These are phyloP conservation scores for Suhomyces atakaporum DNA, from an alignment of 1,139 yeast species.

Conservation along the genomic window DNA sequence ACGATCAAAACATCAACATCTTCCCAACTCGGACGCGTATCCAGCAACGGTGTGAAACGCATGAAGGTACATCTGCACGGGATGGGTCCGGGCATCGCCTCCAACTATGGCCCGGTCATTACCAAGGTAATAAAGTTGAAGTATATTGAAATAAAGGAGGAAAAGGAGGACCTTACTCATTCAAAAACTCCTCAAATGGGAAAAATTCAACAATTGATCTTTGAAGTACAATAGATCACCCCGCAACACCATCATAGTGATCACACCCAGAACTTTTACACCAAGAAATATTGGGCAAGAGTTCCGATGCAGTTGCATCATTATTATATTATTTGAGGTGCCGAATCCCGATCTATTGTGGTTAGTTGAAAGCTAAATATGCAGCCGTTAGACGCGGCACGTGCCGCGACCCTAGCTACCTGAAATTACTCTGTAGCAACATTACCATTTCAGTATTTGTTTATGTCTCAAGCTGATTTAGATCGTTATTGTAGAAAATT, in stretches of 20 bases:
- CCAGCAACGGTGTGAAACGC: conserved; percentile 3
- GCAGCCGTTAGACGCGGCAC: conserved; percentile 9
- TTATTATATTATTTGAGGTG: not conserved
- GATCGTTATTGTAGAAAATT: not conserved
- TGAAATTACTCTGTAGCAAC: conserved; percentile 4
- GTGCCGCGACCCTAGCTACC: conserved; percentile 9
- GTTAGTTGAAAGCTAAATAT: not conserved
- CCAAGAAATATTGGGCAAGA: not conserved
- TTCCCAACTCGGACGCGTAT: conserved; percentile 5
- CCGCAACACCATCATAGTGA: not conserved
- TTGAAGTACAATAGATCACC: not conserved
- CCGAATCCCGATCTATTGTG: not conserved
- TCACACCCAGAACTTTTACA: too few relatives aligned
- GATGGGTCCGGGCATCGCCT: not conserved
- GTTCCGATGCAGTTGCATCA: not conserved
- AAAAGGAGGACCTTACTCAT: too few relatives aligned
- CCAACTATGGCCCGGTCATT: not conserved
- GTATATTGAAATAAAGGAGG: too few relatives aligned
- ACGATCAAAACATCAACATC: conserved; percentile 4
- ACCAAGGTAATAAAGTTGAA: too few relatives aligned
- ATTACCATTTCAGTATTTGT: conserved; percentile 3
- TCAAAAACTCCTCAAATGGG: too few relatives aligned
- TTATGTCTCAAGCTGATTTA: conserved; percentile 6
- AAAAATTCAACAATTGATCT: not conserved
- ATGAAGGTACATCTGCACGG: not conserved